Conservation (phyloP, 73 alveolate genomes). For the Uronychia binucleata region DNA sequence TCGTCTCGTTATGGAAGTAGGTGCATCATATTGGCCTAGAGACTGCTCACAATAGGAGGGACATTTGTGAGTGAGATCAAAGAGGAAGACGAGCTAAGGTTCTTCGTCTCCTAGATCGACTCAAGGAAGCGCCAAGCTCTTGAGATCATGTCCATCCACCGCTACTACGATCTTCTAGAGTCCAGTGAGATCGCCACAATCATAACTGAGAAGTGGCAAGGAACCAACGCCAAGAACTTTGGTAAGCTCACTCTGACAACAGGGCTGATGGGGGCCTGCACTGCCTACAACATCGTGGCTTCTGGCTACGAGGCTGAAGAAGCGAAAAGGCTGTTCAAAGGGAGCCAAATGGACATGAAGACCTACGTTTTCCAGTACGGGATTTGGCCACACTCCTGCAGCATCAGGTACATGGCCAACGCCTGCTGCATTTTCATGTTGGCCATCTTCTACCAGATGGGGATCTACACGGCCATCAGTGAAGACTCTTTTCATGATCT, state of each 20-base stretch:
- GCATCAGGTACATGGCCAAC: conserved; percentile 30
- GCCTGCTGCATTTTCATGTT: conserved; percentile 31
- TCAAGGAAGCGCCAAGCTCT: conserved; percentile 40
- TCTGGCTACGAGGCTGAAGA: conserved; percentile 50
- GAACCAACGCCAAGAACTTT: conserved; percentile 43
- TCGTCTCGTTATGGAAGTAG: conserved; percentile 12
- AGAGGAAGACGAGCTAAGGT: conserved; percentile 40
- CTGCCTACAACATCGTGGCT: conserved; percentile 14
- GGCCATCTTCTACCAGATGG: conserved; percentile 33
- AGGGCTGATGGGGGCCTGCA: conserved; percentile 39
- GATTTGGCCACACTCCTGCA: conserved; percentile 55
- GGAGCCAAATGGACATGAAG: conserved; percentile 8
- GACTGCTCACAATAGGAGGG: conserved; percentile 26
- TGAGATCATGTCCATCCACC: conserved; percentile 38
- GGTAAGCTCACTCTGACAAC: too few species aligned
- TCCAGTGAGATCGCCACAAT: conserved; percentile 42
- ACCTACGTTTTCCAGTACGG: conserved; percentile 43
- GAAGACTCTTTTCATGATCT: conserved; percentile 27
- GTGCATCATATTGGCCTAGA: neutral
- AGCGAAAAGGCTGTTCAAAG: conserved; percentile 21
- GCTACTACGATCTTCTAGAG: conserved; percentile 47
- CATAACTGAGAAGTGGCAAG: conserved; percentile 59
- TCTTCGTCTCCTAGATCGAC: conserved; percentile 34
- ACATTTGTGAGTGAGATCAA: conserved; percentile 35
- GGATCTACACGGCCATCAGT: conserved; percentile 37